Percentiles rank a stretch among this genome's conserved stretches.
phyloP scores from a whole-genome alignment of 1,284 basidiomycete species.

The Xerocomus nothofagi region DNA sequence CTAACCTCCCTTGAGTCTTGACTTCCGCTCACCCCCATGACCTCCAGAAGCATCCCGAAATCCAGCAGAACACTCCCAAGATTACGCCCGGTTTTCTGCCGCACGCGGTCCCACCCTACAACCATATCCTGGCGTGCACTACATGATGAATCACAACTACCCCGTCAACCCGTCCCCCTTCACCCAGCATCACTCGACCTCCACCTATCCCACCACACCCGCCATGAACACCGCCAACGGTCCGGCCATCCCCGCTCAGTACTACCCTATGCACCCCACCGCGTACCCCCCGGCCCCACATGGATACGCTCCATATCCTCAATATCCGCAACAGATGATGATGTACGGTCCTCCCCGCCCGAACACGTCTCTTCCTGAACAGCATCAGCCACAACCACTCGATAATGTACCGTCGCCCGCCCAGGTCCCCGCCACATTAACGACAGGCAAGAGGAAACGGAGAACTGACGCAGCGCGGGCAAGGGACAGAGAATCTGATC shows the following conservation, averaged over 20 bases:
- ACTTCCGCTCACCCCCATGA: slow-evolving; percentile 12
- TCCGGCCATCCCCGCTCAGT: slow-evolving; percentile 48
- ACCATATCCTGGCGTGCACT: slow-evolving; percentile 48
- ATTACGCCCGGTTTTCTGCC: slow-evolving; percentile 32
- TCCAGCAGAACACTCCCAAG: slow-evolving; percentile 40
- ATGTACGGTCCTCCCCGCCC: slow-evolving; percentile 55
- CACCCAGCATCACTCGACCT: slow-evolving; percentile 46
- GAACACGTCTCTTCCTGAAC: slow-evolving; percentile 32
- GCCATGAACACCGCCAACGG: slow-evolving; percentile 44
- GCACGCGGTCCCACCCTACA: slow-evolving; percentile 49
- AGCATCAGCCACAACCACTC: slow-evolving; percentile 29
- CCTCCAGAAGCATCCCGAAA: slow-evolving; percentile 37
- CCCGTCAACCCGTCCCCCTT: slow-evolving; percentile 59
- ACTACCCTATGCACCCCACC: slow-evolving; percentile 59
- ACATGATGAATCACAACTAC: slow-evolving; percentile 65
- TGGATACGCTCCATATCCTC: slow-evolving; percentile 56
- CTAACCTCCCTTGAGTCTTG: slow-evolving; percentile 2
- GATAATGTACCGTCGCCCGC: slow-evolving; percentile 36
- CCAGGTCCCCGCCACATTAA: slow-evolving; percentile 37
- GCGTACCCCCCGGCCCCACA: slow-evolving; percentile 49
- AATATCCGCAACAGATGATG: slow-evolving; percentile 64
- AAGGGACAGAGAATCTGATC: slow-evolving; percentile 55
- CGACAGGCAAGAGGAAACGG: slow-evolving; percentile 62
- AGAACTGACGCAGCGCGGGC: slow-evolving; percentile 45
- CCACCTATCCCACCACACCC: slow-evolving; percentile 38